Evolutionary conservation across 2,329 filamentous ascomycete species (phyloP).

Genomic region (Paecilomyces sp.): DNA sequence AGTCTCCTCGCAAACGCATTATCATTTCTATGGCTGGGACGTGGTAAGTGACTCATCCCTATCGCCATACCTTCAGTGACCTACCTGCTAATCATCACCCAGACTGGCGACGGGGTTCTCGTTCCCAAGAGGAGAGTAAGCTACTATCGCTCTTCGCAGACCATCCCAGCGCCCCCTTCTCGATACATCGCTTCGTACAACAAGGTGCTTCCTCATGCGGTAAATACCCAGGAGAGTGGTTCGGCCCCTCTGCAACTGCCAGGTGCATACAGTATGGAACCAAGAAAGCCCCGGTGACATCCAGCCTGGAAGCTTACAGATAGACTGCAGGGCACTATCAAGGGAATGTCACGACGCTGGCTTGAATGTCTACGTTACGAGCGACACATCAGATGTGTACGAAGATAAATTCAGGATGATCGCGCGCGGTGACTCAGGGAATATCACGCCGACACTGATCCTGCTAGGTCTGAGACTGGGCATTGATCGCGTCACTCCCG

Average conservation of each 20-base stretch:
- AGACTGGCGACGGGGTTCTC: slow-evolving; percentile 68
- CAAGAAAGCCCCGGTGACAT: not conserved
- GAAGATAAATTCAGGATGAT: slow-evolving; percentile 78
- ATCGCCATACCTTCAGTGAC: not conserved
- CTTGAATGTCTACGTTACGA: slow-evolving; percentile 79
- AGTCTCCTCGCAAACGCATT: slow-evolving; percentile 85
- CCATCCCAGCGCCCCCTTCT: slow-evolving; percentile 77
- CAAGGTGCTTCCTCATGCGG: slow-evolving; percentile 82
- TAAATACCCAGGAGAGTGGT: slow-evolving; percentile 96
- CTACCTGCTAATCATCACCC: slow-evolving; percentile 12
- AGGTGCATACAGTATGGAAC: slow-evolving; percentile 77
- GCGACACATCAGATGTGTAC: slow-evolving; percentile 86
- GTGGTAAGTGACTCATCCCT: slow-evolving; percentile 51
- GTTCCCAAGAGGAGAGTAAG: slow-evolving; percentile 55
- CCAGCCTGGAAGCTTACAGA: slow-evolving; percentile 5
- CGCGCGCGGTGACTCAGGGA: slow-evolving; percentile 58
- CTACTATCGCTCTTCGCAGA: slow-evolving; percentile 83
- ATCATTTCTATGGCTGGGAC: slow-evolving; percentile 63
- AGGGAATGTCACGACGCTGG: slow-evolving; percentile 55
- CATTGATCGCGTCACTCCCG: slow-evolving; percentile 87
- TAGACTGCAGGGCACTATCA: slow-evolving; percentile 54
- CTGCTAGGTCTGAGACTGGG: slow-evolving; percentile 83
- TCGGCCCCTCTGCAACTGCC: slow-evolving; percentile 93
- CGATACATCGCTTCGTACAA: slow-evolving; percentile 87
- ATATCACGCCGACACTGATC: slow-evolving; percentile 78